phyloP scores from a whole-genome alignment of 805 yeast genomes.

The Myxozyma mucilagina region DNA sequence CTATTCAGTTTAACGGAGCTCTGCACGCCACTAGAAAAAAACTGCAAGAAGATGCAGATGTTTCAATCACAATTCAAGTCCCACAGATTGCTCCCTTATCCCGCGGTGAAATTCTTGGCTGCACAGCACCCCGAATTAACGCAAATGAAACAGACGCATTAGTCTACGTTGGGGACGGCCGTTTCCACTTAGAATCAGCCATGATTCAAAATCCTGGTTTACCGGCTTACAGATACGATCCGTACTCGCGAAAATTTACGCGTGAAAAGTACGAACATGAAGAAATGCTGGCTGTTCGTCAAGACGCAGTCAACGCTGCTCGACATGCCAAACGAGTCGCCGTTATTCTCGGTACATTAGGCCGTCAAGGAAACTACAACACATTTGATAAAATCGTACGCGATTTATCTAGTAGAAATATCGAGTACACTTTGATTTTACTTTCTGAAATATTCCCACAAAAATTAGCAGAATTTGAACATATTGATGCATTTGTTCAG shows the following conservation, averaged over 20 bases:
- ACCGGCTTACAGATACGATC: conserved; percentile 93
- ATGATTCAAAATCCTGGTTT: conserved; percentile 96
- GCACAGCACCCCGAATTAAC: conserved; percentile 84
- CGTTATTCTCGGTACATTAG: conserved; percentile 85
- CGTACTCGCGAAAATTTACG: conserved; percentile 89
- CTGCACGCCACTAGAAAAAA: conserved; percentile 73
- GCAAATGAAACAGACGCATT: conserved; percentile 52
- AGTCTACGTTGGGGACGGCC: conserved; percentile 92
- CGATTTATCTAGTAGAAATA: conserved; percentile 55
- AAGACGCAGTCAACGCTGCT: conserved; percentile 70
- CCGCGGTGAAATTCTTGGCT: conserved; percentile 94
- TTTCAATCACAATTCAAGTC: conserved; percentile 62
- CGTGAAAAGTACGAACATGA: conserved; percentile 83
- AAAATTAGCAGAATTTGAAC: conserved; percentile 87
- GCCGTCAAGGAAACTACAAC: conserved; percentile 87
- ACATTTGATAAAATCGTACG: conserved; percentile 70
- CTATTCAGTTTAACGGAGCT: conserved; percentile 95
- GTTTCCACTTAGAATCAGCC: conserved; percentile 92
- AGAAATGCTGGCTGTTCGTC: conserved; percentile 72
- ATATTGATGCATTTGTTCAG: conserved; percentile 92
- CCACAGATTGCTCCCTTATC: conserved; percentile 93
- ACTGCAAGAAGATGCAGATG: conserved; percentile 41
- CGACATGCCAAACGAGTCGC: conserved; percentile 59
- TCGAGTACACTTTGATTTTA: conserved; percentile 74
- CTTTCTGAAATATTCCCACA: conserved; percentile 92